Conservation (phyloP, 805 yeast genomes). For the Schwanniomyces polymorphus region DNA sequence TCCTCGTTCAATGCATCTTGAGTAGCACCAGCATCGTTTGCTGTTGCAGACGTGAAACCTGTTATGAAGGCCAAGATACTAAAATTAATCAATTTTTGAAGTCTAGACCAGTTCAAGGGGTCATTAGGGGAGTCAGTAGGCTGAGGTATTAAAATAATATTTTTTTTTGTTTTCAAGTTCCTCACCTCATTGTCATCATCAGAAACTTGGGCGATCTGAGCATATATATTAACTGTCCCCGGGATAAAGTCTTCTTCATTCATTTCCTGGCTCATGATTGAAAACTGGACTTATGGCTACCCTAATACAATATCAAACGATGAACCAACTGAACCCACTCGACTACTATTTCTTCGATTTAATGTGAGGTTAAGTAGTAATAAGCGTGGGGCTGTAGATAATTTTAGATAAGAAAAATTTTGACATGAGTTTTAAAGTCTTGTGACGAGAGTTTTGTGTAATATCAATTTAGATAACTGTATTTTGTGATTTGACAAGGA, state of each 20-base stretch:
- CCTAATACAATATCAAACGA: neutral
- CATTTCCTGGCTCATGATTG: neutral
- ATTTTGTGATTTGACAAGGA: no score
- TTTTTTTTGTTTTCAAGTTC: slow-evolving; percentile 18
- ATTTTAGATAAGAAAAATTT: no score
- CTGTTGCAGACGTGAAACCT: slow-evolving; percentile 50
- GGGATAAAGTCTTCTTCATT: slow-evolving; percentile 45
- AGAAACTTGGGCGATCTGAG: slow-evolving; percentile 13
- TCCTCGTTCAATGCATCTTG: slow-evolving; percentile 44
- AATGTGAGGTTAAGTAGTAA: no score
- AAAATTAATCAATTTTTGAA: slow-evolving; percentile 39
- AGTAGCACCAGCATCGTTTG: slow-evolving; percentile 50
- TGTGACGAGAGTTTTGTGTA: no score
- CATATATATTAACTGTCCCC: slow-evolving; percentile 53
- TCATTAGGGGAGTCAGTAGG: slow-evolving; percentile 52
- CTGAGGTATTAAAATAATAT: slow-evolving; percentile 45
- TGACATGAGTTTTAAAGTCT: no score
- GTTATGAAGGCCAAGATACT: slow-evolving; percentile 40
- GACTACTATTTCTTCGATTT: neutral
- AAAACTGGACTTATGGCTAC: neutral
- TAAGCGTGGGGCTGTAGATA: slow-evolving; percentile 1
- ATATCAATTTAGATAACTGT: no score
- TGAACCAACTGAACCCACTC: neutral
- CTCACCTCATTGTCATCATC: slow-evolving; percentile 5
- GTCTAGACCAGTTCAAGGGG: slow-evolving; percentile 44